Percentiles rank a stretch among this genome's conserved stretches.
Conservation (phyloP, 352 stramenopile genomes). For the Phytophthora cryptogea region DNA sequence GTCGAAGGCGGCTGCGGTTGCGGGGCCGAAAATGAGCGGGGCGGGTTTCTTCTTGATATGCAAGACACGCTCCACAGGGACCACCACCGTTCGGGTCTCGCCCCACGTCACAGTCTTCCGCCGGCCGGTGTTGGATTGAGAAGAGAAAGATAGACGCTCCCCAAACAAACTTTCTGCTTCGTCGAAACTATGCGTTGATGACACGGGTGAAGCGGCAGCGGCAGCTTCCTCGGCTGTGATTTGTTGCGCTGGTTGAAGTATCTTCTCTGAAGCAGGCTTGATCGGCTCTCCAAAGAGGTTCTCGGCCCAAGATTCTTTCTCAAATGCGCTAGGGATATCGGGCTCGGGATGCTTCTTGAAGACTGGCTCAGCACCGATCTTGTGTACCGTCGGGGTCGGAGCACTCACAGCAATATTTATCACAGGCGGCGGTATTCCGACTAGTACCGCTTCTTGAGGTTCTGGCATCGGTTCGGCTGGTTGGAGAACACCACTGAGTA, state of each 20-base stretch:
- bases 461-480: conserved; percentile 18
- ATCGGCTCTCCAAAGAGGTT: conserved; percentile 32
- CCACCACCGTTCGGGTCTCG: conserved; percentile 17
- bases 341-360: conserved; percentile 6
- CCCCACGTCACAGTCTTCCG: conserved; percentile 41
- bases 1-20: conserved; percentile 52
- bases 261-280: conserved; percentile 4
- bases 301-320: conserved; percentile 11
- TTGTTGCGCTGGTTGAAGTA: not conserved
- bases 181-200: conserved; percentile 35
- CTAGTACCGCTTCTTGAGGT: conserved; percentile 4
- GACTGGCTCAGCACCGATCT: not conserved
- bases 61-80: conserved; percentile 1
- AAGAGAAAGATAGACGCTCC: conserved; percentile 33
- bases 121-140: conserved; percentile 6
- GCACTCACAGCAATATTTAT: conserved; percentile 10
- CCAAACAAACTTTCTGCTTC: conserved; percentile 62
- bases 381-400: not conserved
- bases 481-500: not conserved
- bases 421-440: not conserved
- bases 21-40: conserved; percentile 63
- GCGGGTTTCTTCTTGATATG: conserved; percentile 24
- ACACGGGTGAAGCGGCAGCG: conserved; percentile 9
- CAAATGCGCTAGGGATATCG: no score
- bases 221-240: not conserved